Percentiles rank a stretch among this genome's conserved stretches.
Conservation (phyloP, 2,329 filamentous ascomycete species). For the Thelonectria olida region DNA sequence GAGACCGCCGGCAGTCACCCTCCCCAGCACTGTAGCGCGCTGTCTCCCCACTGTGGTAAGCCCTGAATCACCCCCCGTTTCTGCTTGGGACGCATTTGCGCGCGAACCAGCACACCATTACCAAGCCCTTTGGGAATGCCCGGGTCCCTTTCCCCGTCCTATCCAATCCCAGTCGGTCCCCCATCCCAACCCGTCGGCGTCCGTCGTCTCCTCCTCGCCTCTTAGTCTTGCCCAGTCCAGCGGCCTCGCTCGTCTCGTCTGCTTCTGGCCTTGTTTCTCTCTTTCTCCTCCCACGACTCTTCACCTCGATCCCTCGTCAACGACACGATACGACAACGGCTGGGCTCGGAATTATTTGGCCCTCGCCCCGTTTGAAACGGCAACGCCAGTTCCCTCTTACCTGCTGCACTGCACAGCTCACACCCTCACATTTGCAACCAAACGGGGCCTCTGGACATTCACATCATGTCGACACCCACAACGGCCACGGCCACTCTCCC, state of each 20-base stretch:
- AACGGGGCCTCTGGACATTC: slow-evolving; percentile 32
- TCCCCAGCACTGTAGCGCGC: not conserved
- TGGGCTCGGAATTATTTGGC: slow-evolving; percentile 17
- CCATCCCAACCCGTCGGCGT: slow-evolving; percentile 15
- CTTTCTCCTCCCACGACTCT: slow-evolving; percentile 23
- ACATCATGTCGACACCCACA: slow-evolving; percentile 81
- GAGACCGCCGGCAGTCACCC: slow-evolving; percentile 12
- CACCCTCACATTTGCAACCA: slow-evolving; percentile 24
- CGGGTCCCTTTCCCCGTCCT: slow-evolving; percentile 23
- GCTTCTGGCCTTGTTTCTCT: slow-evolving; percentile 22
- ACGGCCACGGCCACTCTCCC: slow-evolving; percentile 78
- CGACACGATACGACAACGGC: slow-evolving; percentile 22
- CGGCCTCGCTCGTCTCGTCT: slow-evolving; percentile 21
- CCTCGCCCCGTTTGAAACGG: slow-evolving; percentile 32
- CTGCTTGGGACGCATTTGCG: not conserved
- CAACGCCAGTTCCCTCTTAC: slow-evolving; percentile 20
- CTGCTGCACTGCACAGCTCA: slow-evolving; percentile 16
- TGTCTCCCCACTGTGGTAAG: slow-evolving; percentile 13
- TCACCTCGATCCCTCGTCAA: slow-evolving; percentile 22
- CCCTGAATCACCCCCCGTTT: slow-evolving; percentile 12
- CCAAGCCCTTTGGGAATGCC: slow-evolving; percentile 25
- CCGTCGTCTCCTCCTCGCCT: slow-evolving; percentile 18
- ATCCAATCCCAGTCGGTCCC: slow-evolving; percentile 10
- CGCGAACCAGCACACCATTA: slow-evolving; percentile 20
- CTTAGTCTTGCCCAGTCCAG: slow-evolving; percentile 8